Percentiles rank a stretch among this genome's conserved stretches.
Conservation (phyloP, 768 basidiomycete species). For the Boletus rubropictus region DNA sequence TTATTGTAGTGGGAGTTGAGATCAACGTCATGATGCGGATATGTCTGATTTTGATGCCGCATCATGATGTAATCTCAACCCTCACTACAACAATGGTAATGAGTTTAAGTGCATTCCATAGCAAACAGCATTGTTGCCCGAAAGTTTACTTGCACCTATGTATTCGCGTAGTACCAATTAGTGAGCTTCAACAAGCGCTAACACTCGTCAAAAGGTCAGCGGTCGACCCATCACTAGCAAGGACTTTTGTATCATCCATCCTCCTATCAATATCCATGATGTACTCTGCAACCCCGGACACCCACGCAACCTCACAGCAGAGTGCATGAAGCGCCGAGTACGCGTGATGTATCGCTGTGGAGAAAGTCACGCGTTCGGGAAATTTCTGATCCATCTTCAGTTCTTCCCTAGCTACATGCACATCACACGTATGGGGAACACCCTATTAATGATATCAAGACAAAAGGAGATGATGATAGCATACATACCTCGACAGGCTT, state of each 20-base stretch:
- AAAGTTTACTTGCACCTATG: too few relatives aligned
- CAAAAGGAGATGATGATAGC: not conserved
- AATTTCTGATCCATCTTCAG: not conserved
- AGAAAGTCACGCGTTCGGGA: constrained; percentile 1
- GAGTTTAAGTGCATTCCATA: too few relatives aligned
- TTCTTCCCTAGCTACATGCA: not conserved
- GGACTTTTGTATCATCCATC: not conserved
- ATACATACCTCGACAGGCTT: constrained; percentile 3
- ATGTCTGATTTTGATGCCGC: too few relatives aligned
- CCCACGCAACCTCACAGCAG: constrained; percentile 7
- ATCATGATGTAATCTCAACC: too few relatives aligned
- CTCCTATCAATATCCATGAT: constrained; percentile 4
- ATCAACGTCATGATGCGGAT: too few relatives aligned
- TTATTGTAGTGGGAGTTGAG: too few relatives aligned
- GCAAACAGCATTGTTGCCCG: too few relatives aligned
- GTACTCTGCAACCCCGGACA: constrained; percentile 4
- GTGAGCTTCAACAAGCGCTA: not conserved
- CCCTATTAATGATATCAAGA: not conserved
- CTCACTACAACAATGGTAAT: too few relatives aligned
- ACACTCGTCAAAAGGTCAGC: not conserved
- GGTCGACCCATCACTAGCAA: not conserved
- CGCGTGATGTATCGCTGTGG: not conserved
- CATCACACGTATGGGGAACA: not conserved
- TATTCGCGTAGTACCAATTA: too few relatives aligned
- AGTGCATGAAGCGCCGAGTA: constrained; percentile 4